Percentiles rank a stretch among this genome's conserved stretches.
These are phyloP conservation scores for Mycena metata DNA, from an alignment of 768 basidiomycete species.

Conservation along the genomic window DNA sequence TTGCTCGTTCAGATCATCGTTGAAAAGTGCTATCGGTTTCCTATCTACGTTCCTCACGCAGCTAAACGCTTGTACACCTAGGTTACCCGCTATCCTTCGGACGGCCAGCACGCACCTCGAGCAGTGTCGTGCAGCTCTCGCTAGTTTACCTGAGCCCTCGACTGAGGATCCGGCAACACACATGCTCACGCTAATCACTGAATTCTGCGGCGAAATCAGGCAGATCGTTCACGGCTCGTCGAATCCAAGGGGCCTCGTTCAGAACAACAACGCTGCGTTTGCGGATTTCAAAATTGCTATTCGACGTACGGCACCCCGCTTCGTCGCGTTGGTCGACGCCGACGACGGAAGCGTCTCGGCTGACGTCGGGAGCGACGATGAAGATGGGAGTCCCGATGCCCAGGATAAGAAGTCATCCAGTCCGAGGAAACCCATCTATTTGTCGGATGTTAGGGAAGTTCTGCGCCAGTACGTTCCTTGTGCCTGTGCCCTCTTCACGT, in stretches of 20 bases:
- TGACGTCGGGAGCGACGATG: background rate
- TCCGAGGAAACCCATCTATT: constrained; percentile 36
- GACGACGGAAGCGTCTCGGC: no score
- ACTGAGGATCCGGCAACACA: constrained; percentile 50
- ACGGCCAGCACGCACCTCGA: constrained; percentile 46
- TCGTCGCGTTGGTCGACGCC: constrained; percentile 40
- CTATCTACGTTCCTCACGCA: background rate
- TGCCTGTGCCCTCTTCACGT: no score
- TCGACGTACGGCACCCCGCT: constrained; percentile 51
- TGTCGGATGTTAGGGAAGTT: constrained; percentile 46
- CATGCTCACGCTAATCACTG: constrained; percentile 50
- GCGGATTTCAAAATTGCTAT: constrained; percentile 47
- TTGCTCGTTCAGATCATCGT: constrained; percentile 52
- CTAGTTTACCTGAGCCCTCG: constrained; percentile 43
- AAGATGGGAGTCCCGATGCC: background rate
- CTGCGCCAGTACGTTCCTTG: background rate
- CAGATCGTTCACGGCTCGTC: constrained; percentile 42
- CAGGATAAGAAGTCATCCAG: no score
- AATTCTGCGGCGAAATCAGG: constrained; percentile 47
- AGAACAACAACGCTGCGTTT: constrained; percentile 46
- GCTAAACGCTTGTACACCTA: background rate
- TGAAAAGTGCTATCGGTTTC: constrained; percentile 4
- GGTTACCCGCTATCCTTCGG: constrained; percentile 35
- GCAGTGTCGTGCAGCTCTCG: constrained; percentile 41
- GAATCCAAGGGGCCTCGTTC: constrained; percentile 45